Conservation (phyloP, 2,329 filamentous ascomycete species). For the Xylaria hypoxylon region DNA sequence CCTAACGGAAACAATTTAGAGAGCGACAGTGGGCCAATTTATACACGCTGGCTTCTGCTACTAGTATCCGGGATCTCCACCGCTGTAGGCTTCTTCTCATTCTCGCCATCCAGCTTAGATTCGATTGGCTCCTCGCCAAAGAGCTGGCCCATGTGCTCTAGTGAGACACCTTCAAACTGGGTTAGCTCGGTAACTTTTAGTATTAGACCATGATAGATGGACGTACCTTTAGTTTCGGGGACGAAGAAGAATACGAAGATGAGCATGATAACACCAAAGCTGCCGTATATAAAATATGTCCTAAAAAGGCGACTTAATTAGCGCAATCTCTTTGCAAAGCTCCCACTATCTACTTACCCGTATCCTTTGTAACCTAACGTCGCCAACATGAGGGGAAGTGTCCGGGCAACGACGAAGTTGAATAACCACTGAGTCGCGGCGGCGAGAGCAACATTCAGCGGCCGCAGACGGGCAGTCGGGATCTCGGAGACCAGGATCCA, state of each 20-base stretch:
- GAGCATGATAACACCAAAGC: constrained; percentile 71
- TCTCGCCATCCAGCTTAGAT: constrained; percentile 34
- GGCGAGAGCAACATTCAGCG: constrained; percentile 67
- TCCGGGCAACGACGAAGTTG: constrained; percentile 73
- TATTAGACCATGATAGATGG: not conserved
- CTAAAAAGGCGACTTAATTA: constrained; percentile 34
- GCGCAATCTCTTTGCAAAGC: constrained; percentile 5
- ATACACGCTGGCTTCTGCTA: constrained; percentile 37
- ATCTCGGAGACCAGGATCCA: constrained; percentile 75
- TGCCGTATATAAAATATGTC: constrained; percentile 72
- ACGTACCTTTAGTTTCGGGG: constrained; percentile 52
- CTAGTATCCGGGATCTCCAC: constrained; percentile 39
- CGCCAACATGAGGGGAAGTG: constrained; percentile 73
- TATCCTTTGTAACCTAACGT: constrained; percentile 53
- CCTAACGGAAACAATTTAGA: constrained; percentile 9
- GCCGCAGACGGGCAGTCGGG: constrained; percentile 65
- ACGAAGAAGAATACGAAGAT: constrained; percentile 71
- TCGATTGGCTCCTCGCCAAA: constrained; percentile 57
- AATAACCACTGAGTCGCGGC: constrained; percentile 74
- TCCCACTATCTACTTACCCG: constrained; percentile 49
- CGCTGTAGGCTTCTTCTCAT: constrained; percentile 39
- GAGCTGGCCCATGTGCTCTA: constrained; percentile 70
- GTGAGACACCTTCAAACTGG: constrained; percentile 61
- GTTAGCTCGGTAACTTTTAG: constrained; percentile 49
- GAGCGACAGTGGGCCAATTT: constrained; percentile 17